A percentile compares a stretch with the other conserved stretches of the same genome.
phyloP scores from a whole-genome alignment of 768 basidiomycete species.

The Macrocybe gigantea region DNA sequence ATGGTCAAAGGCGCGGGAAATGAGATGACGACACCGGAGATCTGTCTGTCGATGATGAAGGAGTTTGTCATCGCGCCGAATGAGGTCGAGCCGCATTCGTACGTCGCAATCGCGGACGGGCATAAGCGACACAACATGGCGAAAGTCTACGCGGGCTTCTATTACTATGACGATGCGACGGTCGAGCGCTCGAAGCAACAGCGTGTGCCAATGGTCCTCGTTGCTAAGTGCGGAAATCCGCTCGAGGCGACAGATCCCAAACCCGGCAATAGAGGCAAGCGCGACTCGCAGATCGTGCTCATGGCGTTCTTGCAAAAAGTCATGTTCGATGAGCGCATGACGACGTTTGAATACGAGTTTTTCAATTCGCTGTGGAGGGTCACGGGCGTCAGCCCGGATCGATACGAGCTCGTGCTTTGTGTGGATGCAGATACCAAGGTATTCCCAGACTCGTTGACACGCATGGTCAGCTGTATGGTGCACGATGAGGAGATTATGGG shows the following conservation, averaged over 20 bases:
- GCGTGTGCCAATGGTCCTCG: slow-evolving; percentile 90
- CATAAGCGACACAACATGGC: slow-evolving; percentile 99
- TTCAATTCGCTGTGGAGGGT: slow-evolving; percentile 98
- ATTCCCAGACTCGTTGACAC: slow-evolving; percentile 94
- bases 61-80: slow-evolving; percentile 75
- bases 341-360: slow-evolving; percentile 98
- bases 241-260: slow-evolving; percentile 84
- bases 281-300: slow-evolving; percentile 95
- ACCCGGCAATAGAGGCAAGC: slow-evolving; percentile 98
- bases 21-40: slow-evolving; percentile 85
- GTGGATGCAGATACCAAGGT: slow-evolving; percentile 99
- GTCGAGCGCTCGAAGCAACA: slow-evolving; percentile 92
- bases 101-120: slow-evolving; percentile 99
- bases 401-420: slow-evolving; percentile 91
- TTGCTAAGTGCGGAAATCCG: slow-evolving; percentile 94
- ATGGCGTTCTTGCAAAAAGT: slow-evolving; percentile 99
- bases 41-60: slow-evolving; percentile 95
- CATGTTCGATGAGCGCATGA: slow-evolving; percentile 99
- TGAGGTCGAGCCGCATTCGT: slow-evolving; percentile 91
- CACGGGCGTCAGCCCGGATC: slow-evolving; percentile 93
- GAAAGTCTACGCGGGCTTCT: slow-evolving; percentile 96
- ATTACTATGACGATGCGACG: slow-evolving; percentile 89
- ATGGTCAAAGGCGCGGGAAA: slow-evolving; percentile 98
- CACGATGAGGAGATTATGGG: slow-evolving; percentile 99
- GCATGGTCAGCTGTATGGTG: slow-evolving; percentile 96